Percentiles rank a stretch among this genome's conserved stretches.
Conservation (phyloP, 1,284 basidiomycete species). For the Rhodotorula sp. region DNA sequence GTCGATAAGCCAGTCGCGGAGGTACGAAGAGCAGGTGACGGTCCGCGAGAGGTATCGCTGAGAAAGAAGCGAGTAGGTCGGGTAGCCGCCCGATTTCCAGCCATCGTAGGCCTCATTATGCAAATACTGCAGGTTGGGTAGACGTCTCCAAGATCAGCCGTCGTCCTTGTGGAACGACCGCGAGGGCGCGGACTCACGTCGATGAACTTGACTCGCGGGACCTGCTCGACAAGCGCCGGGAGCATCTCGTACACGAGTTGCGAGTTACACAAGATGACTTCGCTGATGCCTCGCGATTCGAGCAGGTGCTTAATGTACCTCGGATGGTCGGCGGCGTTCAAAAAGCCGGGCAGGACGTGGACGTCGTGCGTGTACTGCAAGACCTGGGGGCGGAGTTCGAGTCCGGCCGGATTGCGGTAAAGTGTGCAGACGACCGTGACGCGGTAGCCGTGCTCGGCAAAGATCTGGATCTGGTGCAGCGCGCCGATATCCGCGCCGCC, state of each 20-base stretch:
- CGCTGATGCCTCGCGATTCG: constrained; percentile 18
- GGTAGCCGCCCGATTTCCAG: constrained; percentile 41
- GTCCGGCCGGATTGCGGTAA: constrained; percentile 30
- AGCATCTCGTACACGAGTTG: constrained; percentile 40
- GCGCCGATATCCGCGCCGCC: constrained; percentile 37
- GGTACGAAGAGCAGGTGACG: constrained; percentile 41
- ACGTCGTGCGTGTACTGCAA: constrained; percentile 42
- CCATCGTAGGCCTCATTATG: constrained; percentile 41
- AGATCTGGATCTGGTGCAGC: constrained; percentile 38
- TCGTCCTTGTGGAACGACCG: neutral
- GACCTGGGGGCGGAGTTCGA: constrained; percentile 36
- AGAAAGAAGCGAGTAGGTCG: constrained; percentile 34
- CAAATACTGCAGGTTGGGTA: constrained; percentile 25
- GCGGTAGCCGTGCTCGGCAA: constrained; percentile 36
- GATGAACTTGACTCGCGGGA: constrained; percentile 38
- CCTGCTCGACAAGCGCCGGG: constrained; percentile 36
- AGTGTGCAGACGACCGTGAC: constrained; percentile 40
- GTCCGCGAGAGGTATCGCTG: constrained; percentile 41
- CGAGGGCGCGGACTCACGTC: constrained; percentile 14
- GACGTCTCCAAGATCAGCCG: neutral
- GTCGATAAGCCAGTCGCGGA: constrained; percentile 33
- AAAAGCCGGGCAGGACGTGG: constrained; percentile 36
- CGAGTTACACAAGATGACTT: constrained; percentile 33
- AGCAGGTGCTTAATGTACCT: constrained; percentile 39
- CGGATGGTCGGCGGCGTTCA: constrained; percentile 35